Evolutionary conservation across 257 asterid genomes (phyloP).

Genomic region (Henckelia pumila): DNA sequence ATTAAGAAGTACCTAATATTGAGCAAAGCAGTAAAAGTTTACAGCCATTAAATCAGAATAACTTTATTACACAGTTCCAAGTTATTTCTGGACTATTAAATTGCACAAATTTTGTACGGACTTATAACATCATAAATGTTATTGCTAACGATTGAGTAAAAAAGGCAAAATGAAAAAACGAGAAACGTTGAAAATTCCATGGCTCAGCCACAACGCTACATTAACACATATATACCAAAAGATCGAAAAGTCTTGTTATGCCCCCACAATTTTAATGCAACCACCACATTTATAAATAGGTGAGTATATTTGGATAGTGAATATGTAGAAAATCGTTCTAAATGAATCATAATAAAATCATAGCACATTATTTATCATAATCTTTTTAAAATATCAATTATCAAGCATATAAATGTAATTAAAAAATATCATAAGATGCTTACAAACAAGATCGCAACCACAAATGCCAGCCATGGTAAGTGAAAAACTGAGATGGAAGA

Average conservation of each 20-base stretch:
- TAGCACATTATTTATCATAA: not conserved
- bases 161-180: not conserved
- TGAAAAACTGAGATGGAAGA: constrained; percentile 63
- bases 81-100: too few species aligned
- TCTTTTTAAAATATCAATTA: not conserved
- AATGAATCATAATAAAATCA: not conserved
- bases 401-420: not conserved
- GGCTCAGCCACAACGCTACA: not conserved
- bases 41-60: not conserved
- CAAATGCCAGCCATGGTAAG: constrained; percentile 80
- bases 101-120: not conserved
- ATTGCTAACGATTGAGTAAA: not conserved
- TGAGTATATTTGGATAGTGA: not conserved
- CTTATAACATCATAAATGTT: not conserved
- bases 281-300: not conserved
- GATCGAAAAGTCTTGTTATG: not conserved
- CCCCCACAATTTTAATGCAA: not conserved
- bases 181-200: not conserved
- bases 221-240: not conserved
- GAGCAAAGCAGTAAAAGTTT: constrained; percentile 4
- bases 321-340: not conserved
- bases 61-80: too few species aligned
- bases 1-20: constrained; percentile 50
- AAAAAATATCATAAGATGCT: constrained; percentile 49
- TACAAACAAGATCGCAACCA: constrained; percentile 92